Evolutionary conservation across 345 rosid species (phyloP).

Genomic region (Firmiana major): DNA sequence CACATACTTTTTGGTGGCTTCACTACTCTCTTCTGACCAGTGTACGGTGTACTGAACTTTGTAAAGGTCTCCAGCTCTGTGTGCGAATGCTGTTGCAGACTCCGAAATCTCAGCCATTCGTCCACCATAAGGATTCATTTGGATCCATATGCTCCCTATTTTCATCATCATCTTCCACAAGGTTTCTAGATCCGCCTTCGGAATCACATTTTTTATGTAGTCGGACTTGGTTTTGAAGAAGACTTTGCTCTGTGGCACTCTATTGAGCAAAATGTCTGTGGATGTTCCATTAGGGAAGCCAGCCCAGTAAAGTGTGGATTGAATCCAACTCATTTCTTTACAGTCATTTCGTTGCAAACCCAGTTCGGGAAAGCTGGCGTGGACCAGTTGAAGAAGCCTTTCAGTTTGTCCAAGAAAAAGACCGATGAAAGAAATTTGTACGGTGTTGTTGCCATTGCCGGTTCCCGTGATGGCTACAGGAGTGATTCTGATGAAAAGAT

Average conservation of each 20-base stretch:
- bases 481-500: constrained; percentile 23
- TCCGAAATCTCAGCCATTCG: constrained; percentile 6
- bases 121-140: constrained; percentile 1
- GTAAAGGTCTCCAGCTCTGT: neutral
- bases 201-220: neutral
- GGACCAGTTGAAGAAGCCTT: constrained; percentile 20
- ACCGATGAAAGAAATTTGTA: constrained; percentile 28
- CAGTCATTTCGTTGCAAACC: constrained; percentile 31
- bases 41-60: neutral
- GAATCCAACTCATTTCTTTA: constrained; percentile 6
- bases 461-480: neutral
- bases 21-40: neutral
- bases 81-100: neutral
- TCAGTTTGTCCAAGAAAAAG: constrained; percentile 11
- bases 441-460: constrained; percentile 9
- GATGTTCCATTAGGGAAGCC: constrained; percentile 5
- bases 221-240: constrained; percentile 6
- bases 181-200: neutral
- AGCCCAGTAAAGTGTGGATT: neutral
- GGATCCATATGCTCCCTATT: neutral
- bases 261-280: constrained; percentile 5
- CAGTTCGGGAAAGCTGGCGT: constrained; percentile 30
- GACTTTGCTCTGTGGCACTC: neutral
- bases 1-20: neutral
- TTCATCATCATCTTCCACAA: neutral